Percentiles rank a stretch among this genome's conserved stretches.
phyloP scores from a whole-genome alignment of 2,329 filamentous ascomycete genomes.

The Arthrinium puccinioides region DNA sequence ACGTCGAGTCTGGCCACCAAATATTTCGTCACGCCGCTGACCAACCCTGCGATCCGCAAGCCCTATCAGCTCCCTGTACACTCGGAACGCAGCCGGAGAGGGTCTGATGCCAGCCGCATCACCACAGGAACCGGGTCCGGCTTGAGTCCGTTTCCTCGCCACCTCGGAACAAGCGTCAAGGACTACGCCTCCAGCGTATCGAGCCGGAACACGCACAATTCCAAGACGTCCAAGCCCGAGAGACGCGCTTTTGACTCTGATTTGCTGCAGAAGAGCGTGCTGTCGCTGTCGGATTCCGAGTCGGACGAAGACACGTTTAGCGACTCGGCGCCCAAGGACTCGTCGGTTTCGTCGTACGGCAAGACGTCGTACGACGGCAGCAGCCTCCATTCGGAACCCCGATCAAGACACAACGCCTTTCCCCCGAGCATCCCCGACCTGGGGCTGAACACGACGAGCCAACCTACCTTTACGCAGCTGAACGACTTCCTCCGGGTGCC shows the following conservation, averaged over 20 bases:
- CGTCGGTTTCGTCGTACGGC: slow-evolving; percentile 23
- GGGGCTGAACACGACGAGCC: no score
- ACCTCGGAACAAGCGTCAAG: slow-evolving; percentile 19
- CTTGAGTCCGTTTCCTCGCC: slow-evolving; percentile 15
- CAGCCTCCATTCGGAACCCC: slow-evolving; percentile 8
- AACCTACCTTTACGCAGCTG: slow-evolving; percentile 30
- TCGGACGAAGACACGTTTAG: slow-evolving; percentile 41
- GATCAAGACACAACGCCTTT: no score
- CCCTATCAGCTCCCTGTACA: slow-evolving; percentile 5
- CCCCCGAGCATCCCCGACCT: no score
- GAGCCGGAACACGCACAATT: slow-evolving; percentile 47
- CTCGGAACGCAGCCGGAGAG: slow-evolving; percentile 16
- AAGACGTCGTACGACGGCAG: slow-evolving; percentile 15
- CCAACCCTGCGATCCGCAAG: slow-evolving; percentile 11
- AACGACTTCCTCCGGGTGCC: slow-evolving; percentile 37
- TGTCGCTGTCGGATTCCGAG: slow-evolving; percentile 48
- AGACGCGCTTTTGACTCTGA: slow-evolving; percentile 43
- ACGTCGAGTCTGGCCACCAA: slow-evolving; percentile 13
- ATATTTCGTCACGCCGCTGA: slow-evolving; percentile 11
- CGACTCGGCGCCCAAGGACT: slow-evolving; percentile 23
- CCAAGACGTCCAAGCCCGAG: slow-evolving; percentile 42
- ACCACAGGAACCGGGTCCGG: slow-evolving; percentile 19
- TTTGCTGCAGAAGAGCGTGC: slow-evolving; percentile 45
- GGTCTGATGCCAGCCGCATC: slow-evolving; percentile 17
- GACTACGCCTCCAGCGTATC: slow-evolving; percentile 45